Base-by-base conservation (phyloP, 1,284 basidiomycete genomes). In the Bondarzewia mesenterica region DNA sequence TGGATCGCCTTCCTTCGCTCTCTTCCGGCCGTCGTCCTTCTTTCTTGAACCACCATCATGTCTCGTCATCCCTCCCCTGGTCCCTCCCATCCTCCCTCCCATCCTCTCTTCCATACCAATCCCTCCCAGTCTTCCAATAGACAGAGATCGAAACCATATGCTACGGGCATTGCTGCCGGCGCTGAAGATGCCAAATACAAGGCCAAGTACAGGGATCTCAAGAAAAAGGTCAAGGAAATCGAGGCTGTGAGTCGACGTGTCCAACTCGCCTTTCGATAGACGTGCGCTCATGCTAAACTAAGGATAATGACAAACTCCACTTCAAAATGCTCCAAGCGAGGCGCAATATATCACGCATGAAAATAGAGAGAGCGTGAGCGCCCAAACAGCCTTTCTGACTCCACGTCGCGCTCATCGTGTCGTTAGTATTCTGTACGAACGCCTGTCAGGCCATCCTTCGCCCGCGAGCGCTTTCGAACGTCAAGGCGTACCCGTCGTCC, bases 131-230 rank as follows among this genome's bases (percentile, higher is more conserved):
- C 47, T 39, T 56, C 43, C 46, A 56, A 64, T 47, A 71, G 71
- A 50, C 73, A 74, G 64, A 82, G 77, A 66, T 70, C 67, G 50
- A 80, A 73, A 57, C 62, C 68, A 26, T 72, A 50, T 27, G 59
- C 75, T 20, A 69, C 78, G 37, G 83, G 82, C 52, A 84, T 89
- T 54, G 77, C 84, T 40, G 85, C 85, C 29, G 82, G 85, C 58
- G 85, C 83, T 44, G 90, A 94, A 63, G 91, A 93, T 61, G 78
- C 78, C 61, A 93, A 92, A 68, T 94, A 94, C 64, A 81, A 89
- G 52, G 75, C 77, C 60, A 94, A 94, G 68, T 93, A 93, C 72
- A 89, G 83, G 65, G 90, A 94, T 52, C 72, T 94, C 56, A 93
- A 91, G 65, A 78, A 79, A 63, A 93, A 93, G 70, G 87, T 93